Percentiles rank a stretch among this genome's conserved stretches.
Evolutionary conservation across 495 filamentous ascomycete species (phyloP).

Genomic region (Clavariopsis aquatica): DNA sequence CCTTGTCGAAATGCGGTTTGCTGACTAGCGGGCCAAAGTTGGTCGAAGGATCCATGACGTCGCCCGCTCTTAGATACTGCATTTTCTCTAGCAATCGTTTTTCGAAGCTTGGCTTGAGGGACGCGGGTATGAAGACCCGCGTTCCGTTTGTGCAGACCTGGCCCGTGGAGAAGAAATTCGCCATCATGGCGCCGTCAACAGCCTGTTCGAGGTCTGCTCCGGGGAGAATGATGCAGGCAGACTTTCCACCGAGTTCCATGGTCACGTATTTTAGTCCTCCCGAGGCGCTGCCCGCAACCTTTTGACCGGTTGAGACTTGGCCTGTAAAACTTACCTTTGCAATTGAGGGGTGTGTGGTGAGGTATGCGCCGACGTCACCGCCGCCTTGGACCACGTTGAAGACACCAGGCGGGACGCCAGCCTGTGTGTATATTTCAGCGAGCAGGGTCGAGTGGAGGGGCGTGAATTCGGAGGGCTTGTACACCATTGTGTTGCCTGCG

Average conservation of each 20-base stretch:
- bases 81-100: conserved; percentile 66
- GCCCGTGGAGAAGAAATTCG: conserved; percentile 79
- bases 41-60: conserved; percentile 65
- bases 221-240: conserved; percentile 67
- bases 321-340: conserved; percentile 83
- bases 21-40: conserved; percentile 79
- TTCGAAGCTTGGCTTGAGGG: conserved; percentile 66
- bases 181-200: conserved; percentile 83
- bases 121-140: conserved; percentile 68
- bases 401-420: conserved; percentile 74
- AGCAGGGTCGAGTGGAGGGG: conserved; percentile 69
- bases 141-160: conserved; percentile 88
- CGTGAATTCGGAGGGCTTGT: conserved; percentile 81
- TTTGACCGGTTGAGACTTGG: conserved; percentile 75
- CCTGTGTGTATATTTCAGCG: conserved; percentile 69
- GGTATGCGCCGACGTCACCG: conserved; percentile 67
- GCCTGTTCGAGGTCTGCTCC: conserved; percentile 73
- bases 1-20: conserved; percentile 67
- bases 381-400: conserved; percentile 80
- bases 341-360: conserved; percentile 66
- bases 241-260: conserved; percentile 84
- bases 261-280: conserved; percentile 83
- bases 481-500: conserved; percentile 84
- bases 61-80: conserved; percentile 64
- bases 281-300: conserved; percentile 68